Evolutionary conservation across 1,139 yeast genomes (phyloP).

Genomic region (Meyerozyma sp.): DNA sequence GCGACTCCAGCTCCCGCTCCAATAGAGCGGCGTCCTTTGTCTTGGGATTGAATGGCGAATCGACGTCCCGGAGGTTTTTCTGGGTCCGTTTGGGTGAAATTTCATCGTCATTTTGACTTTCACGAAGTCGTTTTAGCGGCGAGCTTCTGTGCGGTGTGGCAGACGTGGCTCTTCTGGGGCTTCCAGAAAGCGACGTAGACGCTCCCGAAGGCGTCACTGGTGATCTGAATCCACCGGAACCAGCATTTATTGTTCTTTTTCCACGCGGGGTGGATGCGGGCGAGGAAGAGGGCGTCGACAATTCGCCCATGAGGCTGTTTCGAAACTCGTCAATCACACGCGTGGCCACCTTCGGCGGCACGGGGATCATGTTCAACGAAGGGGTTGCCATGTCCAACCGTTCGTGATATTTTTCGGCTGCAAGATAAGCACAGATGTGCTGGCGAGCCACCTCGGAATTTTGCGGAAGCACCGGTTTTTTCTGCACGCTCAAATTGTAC

Average conservation of each 20-base stretch:
- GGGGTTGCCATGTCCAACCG: conserved; percentile 44
- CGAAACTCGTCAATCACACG: conserved; percentile 44
- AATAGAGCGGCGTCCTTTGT: conserved; percentile 2
- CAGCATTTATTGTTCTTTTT: not conserved
- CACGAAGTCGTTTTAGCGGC: conserved; percentile 26
- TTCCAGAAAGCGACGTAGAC: conserved; percentile 4
- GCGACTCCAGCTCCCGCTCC: conserved; percentile 3
- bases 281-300: conserved; percentile 27
- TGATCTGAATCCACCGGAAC: conserved; percentile 8
- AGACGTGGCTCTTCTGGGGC: conserved; percentile 7
- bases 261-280: conserved; percentile 26
- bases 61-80: conserved; percentile 14
- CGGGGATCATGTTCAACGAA: conserved; percentile 46
- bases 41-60: conserved; percentile 31
- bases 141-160: conserved; percentile 17
- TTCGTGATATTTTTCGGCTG: conserved; percentile 46
- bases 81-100: not conserved
- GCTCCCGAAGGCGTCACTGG: conserved; percentile 3
- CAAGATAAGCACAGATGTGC: conserved; percentile 61
- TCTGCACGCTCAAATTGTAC: conserved; percentile 47
- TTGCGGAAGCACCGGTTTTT: conserved; percentile 41
- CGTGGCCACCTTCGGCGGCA: conserved; percentile 44
- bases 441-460: conserved; percentile 58
- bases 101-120: conserved; percentile 6
- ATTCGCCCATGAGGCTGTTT: conserved; percentile 20